These are phyloP conservation scores for Pleurotus giganteus DNA, from an alignment of 768 basidiomycete species.

Conservation along the genomic window DNA sequence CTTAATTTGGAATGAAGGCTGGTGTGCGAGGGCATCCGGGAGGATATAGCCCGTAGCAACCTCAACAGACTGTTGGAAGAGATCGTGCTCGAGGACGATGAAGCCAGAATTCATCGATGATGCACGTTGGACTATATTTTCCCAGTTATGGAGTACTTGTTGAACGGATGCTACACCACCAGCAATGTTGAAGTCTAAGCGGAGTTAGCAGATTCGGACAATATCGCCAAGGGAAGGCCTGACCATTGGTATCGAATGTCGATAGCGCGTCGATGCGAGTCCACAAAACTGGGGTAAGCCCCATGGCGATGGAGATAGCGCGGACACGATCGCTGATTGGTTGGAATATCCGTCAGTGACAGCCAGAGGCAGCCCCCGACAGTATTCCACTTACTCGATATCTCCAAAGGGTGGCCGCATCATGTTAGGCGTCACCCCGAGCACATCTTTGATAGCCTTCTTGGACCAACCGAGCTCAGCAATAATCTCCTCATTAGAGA, in stretches of 20 bases:
- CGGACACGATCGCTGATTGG: constrained; percentile 75
- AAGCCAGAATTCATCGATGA: constrained; percentile 67
- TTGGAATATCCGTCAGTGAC: neutral
- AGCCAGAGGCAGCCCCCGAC: neutral
- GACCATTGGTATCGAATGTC: constrained; percentile 73
- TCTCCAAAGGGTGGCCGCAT: constrained; percentile 85
- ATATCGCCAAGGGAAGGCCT: constrained; percentile 12
- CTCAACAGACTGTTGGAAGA: constrained; percentile 83
- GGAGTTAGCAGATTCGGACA: constrained; percentile 7
- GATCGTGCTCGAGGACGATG: constrained; percentile 86
- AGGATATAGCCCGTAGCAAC: constrained; percentile 86
- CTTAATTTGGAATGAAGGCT: constrained; percentile 63
- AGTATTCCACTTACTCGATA: constrained; percentile 51
- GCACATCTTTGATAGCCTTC: constrained; percentile 80
- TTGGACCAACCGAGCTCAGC: constrained; percentile 88
- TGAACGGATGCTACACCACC: constrained; percentile 55
- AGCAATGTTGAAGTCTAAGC: constrained; percentile 76
- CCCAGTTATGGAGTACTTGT: constrained; percentile 70
- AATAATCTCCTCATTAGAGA: constrained; percentile 77
- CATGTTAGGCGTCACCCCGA: constrained; percentile 74
- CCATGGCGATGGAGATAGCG: constrained; percentile 80
- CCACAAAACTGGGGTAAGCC: constrained; percentile 83
- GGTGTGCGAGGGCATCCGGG: constrained; percentile 71
- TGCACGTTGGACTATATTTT: constrained; percentile 66
- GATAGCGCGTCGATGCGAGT: constrained; percentile 57